phyloP scores from a whole-genome alignment of 805 yeast species.

The Zygoascus flipseniorum region DNA sequence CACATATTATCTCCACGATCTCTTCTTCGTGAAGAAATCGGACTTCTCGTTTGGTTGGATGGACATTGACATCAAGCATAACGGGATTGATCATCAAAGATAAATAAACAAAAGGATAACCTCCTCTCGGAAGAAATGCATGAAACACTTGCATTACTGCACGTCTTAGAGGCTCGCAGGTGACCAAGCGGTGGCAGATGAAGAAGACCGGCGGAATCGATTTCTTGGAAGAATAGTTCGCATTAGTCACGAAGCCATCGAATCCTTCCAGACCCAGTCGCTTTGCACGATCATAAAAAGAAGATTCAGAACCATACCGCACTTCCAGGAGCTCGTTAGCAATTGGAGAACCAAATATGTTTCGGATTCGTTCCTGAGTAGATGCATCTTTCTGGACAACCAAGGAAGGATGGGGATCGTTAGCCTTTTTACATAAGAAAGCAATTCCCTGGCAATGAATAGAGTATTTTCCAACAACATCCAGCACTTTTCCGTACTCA shows the following conservation, averaged over 20 bases:
- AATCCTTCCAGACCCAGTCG: constrained; percentile 41
- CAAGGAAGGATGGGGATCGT: constrained; percentile 64
- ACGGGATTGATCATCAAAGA: constrained; percentile 57
- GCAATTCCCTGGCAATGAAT: constrained; percentile 64
- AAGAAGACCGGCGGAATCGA: constrained; percentile 64
- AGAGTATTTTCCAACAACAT: constrained; percentile 76
- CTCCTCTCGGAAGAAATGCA: constrained; percentile 68
- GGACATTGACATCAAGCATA: constrained; percentile 86
- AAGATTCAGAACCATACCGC: constrained; percentile 18
- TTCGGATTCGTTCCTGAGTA: constrained; percentile 60
- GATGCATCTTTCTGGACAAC: constrained; percentile 44
- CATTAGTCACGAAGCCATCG: constrained; percentile 57
- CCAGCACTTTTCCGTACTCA: constrained; percentile 69
- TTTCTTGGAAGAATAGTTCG: constrained; percentile 65
- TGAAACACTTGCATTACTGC: constrained; percentile 57
- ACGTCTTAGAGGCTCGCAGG: constrained; percentile 70
- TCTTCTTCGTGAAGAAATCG: constrained; percentile 80
- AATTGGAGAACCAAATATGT: constrained; percentile 60
- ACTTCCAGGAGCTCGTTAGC: constrained; percentile 57
- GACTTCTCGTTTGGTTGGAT: constrained; percentile 92
- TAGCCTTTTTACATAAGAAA: constrained; percentile 70
- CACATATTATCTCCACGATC: constrained; percentile 55
- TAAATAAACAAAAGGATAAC: constrained; percentile 68
- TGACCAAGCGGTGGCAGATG: constrained; percentile 74
- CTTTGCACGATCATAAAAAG: constrained; percentile 20